These are phyloP conservation scores for Leucogyrophana mollusca DNA, from an alignment of 768 basidiomycete genomes.

Conservation along the genomic window DNA sequence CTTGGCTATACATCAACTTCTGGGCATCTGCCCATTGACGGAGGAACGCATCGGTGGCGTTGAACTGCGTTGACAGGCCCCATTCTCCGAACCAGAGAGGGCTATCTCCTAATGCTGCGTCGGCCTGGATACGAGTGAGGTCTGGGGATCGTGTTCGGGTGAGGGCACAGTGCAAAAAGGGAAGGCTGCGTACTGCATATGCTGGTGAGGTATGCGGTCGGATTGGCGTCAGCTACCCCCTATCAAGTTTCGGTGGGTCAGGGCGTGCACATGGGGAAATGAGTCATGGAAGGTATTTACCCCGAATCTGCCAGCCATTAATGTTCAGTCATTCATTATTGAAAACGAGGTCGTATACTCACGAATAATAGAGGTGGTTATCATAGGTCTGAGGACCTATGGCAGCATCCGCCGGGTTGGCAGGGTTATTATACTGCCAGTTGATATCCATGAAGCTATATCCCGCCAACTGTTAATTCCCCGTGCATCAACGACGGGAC, in stretches of 20 bases:
- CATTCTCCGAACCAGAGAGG: slow-evolving; percentile 62
- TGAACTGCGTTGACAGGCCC: slow-evolving; percentile 64
- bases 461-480: neutral
- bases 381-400: slow-evolving; percentile 75
- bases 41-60: slow-evolving; percentile 60
- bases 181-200: slow-evolving; percentile 59
- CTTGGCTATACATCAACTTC: slow-evolving; percentile 60
- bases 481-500: neutral
- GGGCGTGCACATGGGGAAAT: no score
- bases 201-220: slow-evolving; percentile 60
- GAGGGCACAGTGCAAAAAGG: neutral
- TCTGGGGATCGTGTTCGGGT: slow-evolving; percentile 36
- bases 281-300: slow-evolving; percentile 32
- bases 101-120: slow-evolving; percentile 41
- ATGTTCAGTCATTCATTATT: no score
- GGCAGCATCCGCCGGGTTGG: slow-evolving; percentile 70
- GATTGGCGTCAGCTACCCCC: slow-evolving; percentile 70
- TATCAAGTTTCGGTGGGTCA: slow-evolving; percentile 24
- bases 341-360: slow-evolving; percentile 20
- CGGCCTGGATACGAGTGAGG: slow-evolving; percentile 51
- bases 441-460: slow-evolving; percentile 77
- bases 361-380: slow-evolving; percentile 79
- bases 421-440: slow-evolving; percentile 69
- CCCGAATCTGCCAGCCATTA: slow-evolving; percentile 45
- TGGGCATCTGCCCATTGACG: slow-evolving; percentile 74